A percentile compares a stretch with the other conserved stretches of the same genome.
Conservation (phyloP, 768 basidiomycete genomes). For the Cytidiella melzeri region DNA sequence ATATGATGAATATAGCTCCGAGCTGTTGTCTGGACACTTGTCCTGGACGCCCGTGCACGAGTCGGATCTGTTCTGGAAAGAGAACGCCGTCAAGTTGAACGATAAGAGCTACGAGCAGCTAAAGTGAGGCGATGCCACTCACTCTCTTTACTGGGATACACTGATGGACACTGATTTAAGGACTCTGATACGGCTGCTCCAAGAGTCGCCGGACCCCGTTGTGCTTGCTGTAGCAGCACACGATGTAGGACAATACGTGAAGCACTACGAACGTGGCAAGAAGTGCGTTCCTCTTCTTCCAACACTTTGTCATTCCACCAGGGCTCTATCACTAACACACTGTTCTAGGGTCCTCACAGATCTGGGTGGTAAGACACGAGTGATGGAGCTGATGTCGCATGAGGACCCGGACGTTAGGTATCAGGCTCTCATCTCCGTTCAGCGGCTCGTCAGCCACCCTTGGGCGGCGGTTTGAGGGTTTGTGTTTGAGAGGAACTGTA, state of each 20-base stretch:
- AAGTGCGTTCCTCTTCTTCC: slow-evolving; percentile 47
- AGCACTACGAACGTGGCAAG: slow-evolving; percentile 86
- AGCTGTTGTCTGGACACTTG: slow-evolving; percentile 82
- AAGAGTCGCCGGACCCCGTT: slow-evolving; percentile 60
- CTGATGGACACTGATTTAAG: no score
- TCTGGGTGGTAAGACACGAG: slow-evolving; percentile 78
- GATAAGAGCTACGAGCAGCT: slow-evolving; percentile 81
- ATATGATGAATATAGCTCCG: slow-evolving; percentile 93
- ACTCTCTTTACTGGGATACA: not conserved
- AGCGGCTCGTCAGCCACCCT: slow-evolving; percentile 86
- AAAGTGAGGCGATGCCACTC: slow-evolving; percentile 46
- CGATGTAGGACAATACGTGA: slow-evolving; percentile 92
- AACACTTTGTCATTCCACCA: no score
- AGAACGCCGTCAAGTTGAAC: slow-evolving; percentile 83
- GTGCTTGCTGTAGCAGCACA: slow-evolving; percentile 90
- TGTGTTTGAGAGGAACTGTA: not conserved
- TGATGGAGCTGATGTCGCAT: slow-evolving; percentile 93
- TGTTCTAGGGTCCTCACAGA: slow-evolving; percentile 82
- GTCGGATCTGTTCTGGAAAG: slow-evolving; percentile 97
- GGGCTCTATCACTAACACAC: not conserved
- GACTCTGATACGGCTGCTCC: slow-evolving; percentile 65
- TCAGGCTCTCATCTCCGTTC: slow-evolving; percentile 84
- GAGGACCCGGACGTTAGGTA: slow-evolving; percentile 86
- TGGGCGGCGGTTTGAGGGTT: slow-evolving; percentile 48
- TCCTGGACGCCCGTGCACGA: slow-evolving; percentile 97